Percentiles rank a stretch among this genome's conserved stretches.
Evolutionary conservation across 1,284 basidiomycete species (phyloP).

Genomic region (Retiboletus flavoniger): DNA sequence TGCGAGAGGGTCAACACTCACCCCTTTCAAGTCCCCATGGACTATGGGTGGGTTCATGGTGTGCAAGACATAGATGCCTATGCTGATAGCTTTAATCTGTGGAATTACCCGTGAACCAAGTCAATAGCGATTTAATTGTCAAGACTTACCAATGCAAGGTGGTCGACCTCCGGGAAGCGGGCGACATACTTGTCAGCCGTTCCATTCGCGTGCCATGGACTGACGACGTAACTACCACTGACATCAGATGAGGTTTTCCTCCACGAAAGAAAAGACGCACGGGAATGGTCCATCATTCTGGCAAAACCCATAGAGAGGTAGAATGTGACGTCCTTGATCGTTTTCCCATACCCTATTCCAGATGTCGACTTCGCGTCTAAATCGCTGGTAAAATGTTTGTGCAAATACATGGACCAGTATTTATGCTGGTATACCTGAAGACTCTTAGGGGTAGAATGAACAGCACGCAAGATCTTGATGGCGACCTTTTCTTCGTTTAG

Average conservation of each 20-base stretch:
- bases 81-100: conserved; percentile 47
- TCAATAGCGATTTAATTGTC: not conserved
- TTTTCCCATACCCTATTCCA: conserved; percentile 54
- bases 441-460: conserved; percentile 46
- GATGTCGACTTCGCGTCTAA: conserved; percentile 52
- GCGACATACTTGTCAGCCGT: conserved; percentile 48
- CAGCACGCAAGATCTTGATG: conserved; percentile 53
- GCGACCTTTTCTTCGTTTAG: conserved; percentile 52
- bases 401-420: not conserved
- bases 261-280: conserved; percentile 29
- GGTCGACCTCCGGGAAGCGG: conserved; percentile 38
- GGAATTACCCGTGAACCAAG: not conserved
- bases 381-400: conserved; percentile 39
- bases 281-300: conserved; percentile 54
- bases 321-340: conserved; percentile 49
- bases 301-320: conserved; percentile 57
- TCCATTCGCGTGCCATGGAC: conserved; percentile 57
- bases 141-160: conserved; percentile 40
- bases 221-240: conserved; percentile 48
- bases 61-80: conserved; percentile 50
- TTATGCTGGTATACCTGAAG: conserved; percentile 34
- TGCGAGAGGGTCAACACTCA: conserved; percentile 25
- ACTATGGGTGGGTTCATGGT: conserved; percentile 48
- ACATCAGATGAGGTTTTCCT: not conserved
- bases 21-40: conserved; percentile 55